These are phyloP conservation scores for Aspergillus texensis DNA, from an alignment of 2,329 filamentous ascomycete species.

Conservation along the genomic window DNA sequence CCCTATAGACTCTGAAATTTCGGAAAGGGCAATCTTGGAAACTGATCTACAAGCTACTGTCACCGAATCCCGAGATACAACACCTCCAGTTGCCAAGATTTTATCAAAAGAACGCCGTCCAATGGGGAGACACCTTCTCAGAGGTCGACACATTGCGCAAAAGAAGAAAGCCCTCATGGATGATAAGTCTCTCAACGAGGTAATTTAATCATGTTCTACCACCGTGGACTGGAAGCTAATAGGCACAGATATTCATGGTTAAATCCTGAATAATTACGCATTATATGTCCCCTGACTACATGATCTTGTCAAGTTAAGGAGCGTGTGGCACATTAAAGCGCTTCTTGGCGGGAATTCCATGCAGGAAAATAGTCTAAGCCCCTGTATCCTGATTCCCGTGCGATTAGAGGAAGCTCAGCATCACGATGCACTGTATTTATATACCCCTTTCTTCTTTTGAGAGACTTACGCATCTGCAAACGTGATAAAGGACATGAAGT, in stretches of 20 bases:
- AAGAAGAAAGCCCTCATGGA: slow-evolving; percentile 85
- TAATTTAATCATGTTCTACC: slow-evolving; percentile 44
- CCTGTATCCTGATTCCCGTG: not conserved
- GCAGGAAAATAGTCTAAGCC: not conserved
- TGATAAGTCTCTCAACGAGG: slow-evolving; percentile 81
- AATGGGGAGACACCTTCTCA: slow-evolving; percentile 69
- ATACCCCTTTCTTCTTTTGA: not conserved
- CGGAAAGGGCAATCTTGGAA: slow-evolving; percentile 3
- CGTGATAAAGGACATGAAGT: not conserved
- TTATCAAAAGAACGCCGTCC: slow-evolving; percentile 51
- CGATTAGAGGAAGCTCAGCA: not conserved
- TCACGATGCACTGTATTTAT: not conserved
- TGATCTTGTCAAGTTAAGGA: not conserved
- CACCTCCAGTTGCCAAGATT: slow-evolving; percentile 48
- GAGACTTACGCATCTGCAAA: not conserved
- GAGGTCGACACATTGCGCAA: slow-evolving; percentile 82
- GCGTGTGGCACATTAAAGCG: not conserved
- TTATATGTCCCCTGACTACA: not conserved
- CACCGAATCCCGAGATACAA: slow-evolving; percentile 45
- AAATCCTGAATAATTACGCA: slow-evolving; percentile 23
- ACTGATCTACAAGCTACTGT: slow-evolving; percentile 21
- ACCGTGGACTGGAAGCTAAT: slow-evolving; percentile 16
- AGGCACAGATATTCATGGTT: slow-evolving; percentile 41
- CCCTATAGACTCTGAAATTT: slow-evolving; percentile 27
- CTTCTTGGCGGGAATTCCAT: not conserved